phyloP scores from a whole-genome alignment of 371 early-diverging fungal species.

The Aphelidium insulamus region DNA sequence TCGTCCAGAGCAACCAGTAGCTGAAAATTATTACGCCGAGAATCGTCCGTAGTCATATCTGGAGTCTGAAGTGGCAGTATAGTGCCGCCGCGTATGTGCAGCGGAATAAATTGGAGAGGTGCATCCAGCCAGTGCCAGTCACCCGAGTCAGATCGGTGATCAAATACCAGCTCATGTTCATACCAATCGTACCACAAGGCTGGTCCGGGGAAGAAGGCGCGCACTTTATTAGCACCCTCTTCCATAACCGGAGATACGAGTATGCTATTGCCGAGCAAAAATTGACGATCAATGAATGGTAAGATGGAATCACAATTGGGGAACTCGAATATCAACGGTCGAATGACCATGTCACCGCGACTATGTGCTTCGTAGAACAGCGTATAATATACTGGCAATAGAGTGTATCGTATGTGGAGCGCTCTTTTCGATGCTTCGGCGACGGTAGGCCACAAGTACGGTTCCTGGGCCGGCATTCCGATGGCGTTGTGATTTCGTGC shows the following conservation, averaged over 20 bases:
- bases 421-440: slow-evolving; percentile 20
- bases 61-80: slow-evolving; percentile 21
- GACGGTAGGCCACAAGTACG: slow-evolving; percentile 22
- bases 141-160: slow-evolving; percentile 2
- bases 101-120: slow-evolving; percentile 7
- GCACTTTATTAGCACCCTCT: slow-evolving; percentile 1
- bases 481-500: slow-evolving; percentile 37
- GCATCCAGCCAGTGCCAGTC: neutral
- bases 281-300: too few species aligned
- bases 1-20: slow-evolving; percentile 25
- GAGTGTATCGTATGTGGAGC: slow-evolving; percentile 28
- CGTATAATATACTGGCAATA: slow-evolving; percentile 42
- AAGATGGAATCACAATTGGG: slow-evolving; percentile 13
- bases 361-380: slow-evolving; percentile 27
- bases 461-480: slow-evolving; percentile 26
- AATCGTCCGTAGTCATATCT: slow-evolving; percentile 18
- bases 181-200: slow-evolving; percentile 1
- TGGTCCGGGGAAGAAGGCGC: slow-evolving; percentile 5
- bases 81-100: slow-evolving; percentile 16
- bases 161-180: slow-evolving; percentile 1
- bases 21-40: slow-evolving; percentile 14
- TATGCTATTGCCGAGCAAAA: too few species aligned
- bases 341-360: slow-evolving; percentile 20
- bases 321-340: slow-evolving; percentile 30
- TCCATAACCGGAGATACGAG: slow-evolving; percentile 6